phyloP scores from a whole-genome alignment of 768 basidiomycete genomes.

The Mycena sanguinolenta region DNA sequence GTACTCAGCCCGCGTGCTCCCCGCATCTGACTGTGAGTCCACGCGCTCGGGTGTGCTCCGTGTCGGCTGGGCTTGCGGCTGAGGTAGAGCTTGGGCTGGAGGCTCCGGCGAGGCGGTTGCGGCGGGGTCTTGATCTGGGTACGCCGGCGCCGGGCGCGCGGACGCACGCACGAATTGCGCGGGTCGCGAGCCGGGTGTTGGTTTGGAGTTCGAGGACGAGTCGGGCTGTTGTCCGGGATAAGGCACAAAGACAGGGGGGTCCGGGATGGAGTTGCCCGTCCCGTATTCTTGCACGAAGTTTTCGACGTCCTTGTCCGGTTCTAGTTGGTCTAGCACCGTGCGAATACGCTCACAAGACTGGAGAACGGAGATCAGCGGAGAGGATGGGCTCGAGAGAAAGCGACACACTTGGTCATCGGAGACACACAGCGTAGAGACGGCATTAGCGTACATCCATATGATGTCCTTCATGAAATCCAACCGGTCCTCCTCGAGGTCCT shows the following conservation, averaged over 20 bases:
- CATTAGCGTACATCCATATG: slow-evolving; percentile 96
- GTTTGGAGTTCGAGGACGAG: slow-evolving; percentile 22
- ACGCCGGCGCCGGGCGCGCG: slow-evolving; percentile 31
- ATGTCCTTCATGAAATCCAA: slow-evolving; percentile 95
- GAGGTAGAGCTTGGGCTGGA: neutral
- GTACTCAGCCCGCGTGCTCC: slow-evolving; percentile 30
- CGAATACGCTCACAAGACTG: slow-evolving; percentile 95
- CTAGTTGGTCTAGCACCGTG: slow-evolving; percentile 88
- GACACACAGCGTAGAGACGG: slow-evolving; percentile 94
- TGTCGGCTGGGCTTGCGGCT: neutral
- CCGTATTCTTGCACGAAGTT: slow-evolving; percentile 91
- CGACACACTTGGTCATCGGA: slow-evolving; percentile 89
- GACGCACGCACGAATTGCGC: slow-evolving; percentile 61
- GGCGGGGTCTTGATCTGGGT: slow-evolving; percentile 14
- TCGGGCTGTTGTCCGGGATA: slow-evolving; percentile 35
- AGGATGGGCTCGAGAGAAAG: slow-evolving; percentile 3
- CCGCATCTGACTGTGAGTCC: slow-evolving; percentile 24
- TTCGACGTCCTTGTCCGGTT: slow-evolving; percentile 90
- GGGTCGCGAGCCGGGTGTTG: slow-evolving; percentile 54
- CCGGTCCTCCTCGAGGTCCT: slow-evolving; percentile 97
- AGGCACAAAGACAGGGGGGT: slow-evolving; percentile 85
- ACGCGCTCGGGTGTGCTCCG: slow-evolving; percentile 5
- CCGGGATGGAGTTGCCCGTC: slow-evolving; percentile 90
- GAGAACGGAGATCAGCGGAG: slow-evolving; percentile 12
- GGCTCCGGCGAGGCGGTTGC: too few relatives aligned